phyloP scores from a whole-genome alignment of 2,329 filamentous ascomycete genomes.

The Calonectria henricotiae region DNA sequence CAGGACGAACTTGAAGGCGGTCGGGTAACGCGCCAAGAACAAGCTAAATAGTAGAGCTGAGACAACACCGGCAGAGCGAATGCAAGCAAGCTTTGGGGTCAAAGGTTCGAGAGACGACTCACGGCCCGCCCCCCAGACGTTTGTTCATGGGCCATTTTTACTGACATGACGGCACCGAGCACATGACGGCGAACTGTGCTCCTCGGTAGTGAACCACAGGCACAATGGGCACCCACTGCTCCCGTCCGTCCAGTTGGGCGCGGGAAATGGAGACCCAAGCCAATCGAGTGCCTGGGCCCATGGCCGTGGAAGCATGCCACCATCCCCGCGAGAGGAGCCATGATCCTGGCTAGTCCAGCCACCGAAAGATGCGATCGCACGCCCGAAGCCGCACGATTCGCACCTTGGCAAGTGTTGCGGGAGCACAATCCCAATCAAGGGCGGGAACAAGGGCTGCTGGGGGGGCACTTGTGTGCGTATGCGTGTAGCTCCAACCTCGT shows the following conservation, averaged over 20 bases:
- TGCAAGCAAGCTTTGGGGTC: too few relatives aligned
- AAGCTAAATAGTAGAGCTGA: too few relatives aligned
- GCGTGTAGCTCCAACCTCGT: constrained; percentile 38
- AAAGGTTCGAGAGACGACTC: too few relatives aligned
- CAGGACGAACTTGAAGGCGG: too few relatives aligned
- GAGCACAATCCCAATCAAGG: constrained; percentile 18
- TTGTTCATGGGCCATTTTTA: not conserved
- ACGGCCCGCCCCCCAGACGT: not conserved
- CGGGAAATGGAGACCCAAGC: not conserved
- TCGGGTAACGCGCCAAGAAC: too few relatives aligned
- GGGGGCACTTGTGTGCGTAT: constrained; percentile 22
- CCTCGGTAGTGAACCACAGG: too few relatives aligned
- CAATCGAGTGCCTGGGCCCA: too few relatives aligned
- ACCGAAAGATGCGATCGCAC: constrained; percentile 8
- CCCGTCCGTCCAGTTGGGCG: not conserved
- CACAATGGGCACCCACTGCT: too few relatives aligned
- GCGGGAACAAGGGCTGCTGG: constrained; percentile 7
- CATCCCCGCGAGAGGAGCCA: constrained; percentile 3
- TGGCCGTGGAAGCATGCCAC: too few relatives aligned
- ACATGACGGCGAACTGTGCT: too few relatives aligned
- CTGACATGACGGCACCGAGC: too few relatives aligned
- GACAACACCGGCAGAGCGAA: too few relatives aligned
- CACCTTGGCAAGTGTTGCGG: not conserved
- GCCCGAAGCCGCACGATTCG: constrained; percentile 5
- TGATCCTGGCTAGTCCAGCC: constrained; percentile 30